Conservation (phyloP, 192 early-diverging fungal species). For the Umbelopsis vinacea region DNA sequence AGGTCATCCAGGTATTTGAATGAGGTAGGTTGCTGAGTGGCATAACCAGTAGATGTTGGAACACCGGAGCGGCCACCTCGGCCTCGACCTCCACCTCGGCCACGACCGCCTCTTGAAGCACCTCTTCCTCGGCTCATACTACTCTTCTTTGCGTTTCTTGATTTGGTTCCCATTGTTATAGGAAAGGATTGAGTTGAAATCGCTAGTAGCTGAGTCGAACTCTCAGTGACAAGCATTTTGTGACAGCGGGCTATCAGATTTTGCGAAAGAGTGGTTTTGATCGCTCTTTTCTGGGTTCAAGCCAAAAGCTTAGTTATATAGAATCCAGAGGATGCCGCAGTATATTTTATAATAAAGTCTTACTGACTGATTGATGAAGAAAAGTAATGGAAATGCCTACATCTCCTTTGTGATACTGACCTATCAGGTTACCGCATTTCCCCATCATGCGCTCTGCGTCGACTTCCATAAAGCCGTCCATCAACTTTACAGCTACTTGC, state of each 20-base stretch:
- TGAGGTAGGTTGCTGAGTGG: slow-evolving; percentile 14
- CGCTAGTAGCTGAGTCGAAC: neutral
- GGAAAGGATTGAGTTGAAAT: neutral
- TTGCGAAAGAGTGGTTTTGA: too few relatives aligned
- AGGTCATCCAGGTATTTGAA: slow-evolving; percentile 2
- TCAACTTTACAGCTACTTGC: too few relatives aligned
- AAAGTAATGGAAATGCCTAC: too few relatives aligned
- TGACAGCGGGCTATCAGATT: neutral
- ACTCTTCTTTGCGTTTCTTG: slow-evolving; percentile 19
- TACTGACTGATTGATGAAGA: too few relatives aligned
- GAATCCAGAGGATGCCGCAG: too few relatives aligned
- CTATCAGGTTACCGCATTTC: too few relatives aligned
- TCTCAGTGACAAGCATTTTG: neutral
- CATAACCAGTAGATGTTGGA: slow-evolving; percentile 24
- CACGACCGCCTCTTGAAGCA: neutral
- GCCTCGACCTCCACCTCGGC: slow-evolving; percentile 19
- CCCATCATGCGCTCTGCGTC: too few relatives aligned
- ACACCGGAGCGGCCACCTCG: slow-evolving; percentile 16
- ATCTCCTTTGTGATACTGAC: too few relatives aligned
- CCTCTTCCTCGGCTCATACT: slow-evolving; percentile 13
- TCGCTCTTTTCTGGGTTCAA: too few relatives aligned
- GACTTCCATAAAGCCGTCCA: too few relatives aligned
- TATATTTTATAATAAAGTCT: too few relatives aligned
- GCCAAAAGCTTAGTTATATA: too few relatives aligned
- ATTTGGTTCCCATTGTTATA: slow-evolving; percentile 15